Conservation (phyloP, 2,329 filamentous ascomycete species). For the Chaetomiaceae sp. region DNA sequence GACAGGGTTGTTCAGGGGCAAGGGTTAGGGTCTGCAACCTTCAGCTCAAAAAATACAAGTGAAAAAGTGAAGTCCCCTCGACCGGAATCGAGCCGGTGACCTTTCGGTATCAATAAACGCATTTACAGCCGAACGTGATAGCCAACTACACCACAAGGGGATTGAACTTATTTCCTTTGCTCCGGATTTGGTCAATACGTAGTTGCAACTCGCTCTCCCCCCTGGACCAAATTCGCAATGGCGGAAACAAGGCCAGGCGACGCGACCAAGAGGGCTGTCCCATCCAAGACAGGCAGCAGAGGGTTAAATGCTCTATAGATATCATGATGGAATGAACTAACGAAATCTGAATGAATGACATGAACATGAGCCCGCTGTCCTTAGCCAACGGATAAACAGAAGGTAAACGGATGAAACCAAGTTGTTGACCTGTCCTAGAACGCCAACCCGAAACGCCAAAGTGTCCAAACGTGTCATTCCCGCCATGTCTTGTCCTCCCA, state of each 20-base stretch:
- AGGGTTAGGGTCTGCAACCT: too few relatives aligned
- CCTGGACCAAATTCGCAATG: too few relatives aligned
- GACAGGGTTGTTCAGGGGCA: neutral
- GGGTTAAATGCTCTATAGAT: neutral
- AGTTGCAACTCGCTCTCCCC: too few relatives aligned
- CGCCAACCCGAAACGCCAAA: neutral
- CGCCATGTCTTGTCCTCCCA: neutral
- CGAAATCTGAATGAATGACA: neutral
- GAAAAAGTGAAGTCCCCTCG: slow-evolving; percentile 21
- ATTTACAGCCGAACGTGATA: slow-evolving; percentile 26
- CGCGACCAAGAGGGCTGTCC: too few relatives aligned
- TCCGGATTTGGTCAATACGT: too few relatives aligned
- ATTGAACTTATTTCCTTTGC: slow-evolving; percentile 9
- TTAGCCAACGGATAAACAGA: neutral
- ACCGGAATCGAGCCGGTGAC: slow-evolving; percentile 26
- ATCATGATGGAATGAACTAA: neutral
- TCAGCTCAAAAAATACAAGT: neutral
- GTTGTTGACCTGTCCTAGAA: slow-evolving; percentile 2
- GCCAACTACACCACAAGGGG: slow-evolving; percentile 26
- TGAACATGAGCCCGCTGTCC: neutral
- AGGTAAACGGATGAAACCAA: neutral
- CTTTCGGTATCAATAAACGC: slow-evolving; percentile 25
- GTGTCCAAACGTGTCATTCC: slow-evolving; percentile 7
- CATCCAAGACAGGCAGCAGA: neutral
- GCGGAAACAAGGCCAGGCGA: too few relatives aligned